Conservation (phyloP, 495 filamentous ascomycete species). For the Haplographium delicatum region DNA sequence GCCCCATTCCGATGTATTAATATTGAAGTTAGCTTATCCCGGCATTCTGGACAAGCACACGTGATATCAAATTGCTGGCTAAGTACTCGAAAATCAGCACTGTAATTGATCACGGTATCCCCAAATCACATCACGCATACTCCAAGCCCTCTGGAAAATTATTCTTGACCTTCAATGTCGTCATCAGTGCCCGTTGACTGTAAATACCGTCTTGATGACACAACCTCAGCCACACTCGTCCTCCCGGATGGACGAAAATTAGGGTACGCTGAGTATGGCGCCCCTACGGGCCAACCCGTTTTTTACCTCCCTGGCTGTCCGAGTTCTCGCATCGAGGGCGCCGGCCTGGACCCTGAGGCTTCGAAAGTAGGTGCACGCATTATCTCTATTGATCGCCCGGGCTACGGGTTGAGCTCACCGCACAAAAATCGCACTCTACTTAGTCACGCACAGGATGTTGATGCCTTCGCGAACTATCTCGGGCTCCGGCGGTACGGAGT, state of each 20-base stretch:
- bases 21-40: too few species aligned
- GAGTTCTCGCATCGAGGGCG: conserved; percentile 11
- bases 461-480: not conserved
- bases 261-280: conserved; percentile 16
- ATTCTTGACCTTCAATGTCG: too few species aligned
- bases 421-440: conserved; percentile 6
- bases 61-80: too few species aligned
- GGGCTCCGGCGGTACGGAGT: conserved; percentile 1
- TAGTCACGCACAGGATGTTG: conserved; percentile 1
- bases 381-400: conserved; percentile 10
- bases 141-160: too few species aligned
- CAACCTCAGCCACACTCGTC: not conserved
- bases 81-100: too few species aligned
- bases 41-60: too few species aligned
- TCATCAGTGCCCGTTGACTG: too few species aligned
- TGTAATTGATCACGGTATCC: too few species aligned
- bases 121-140: too few species aligned
- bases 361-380: conserved; percentile 7
- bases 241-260: conserved; percentile 14
- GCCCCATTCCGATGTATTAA: too few species aligned
- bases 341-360: not conserved
- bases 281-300: not conserved
- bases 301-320: conserved; percentile 7
- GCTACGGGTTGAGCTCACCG: conserved; percentile 8
- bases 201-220: not conserved